Conservation (phyloP, 1,139 yeast species). For the Yamadazyma buinensis region DNA sequence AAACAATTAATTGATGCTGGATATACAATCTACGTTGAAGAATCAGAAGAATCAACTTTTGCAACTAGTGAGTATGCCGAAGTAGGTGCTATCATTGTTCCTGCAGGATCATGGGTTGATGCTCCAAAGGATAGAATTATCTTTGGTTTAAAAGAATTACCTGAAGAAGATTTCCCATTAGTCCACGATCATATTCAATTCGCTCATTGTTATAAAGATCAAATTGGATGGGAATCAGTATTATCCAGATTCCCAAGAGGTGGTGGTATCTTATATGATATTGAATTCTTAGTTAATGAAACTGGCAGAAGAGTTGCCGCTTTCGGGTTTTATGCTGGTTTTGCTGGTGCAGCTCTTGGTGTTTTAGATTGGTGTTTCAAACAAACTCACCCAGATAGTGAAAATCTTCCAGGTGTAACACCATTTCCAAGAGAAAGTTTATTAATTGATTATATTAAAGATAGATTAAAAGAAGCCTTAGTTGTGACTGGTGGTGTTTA, state of each 20-base stretch:
- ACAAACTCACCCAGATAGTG: slow-evolving; percentile 60
- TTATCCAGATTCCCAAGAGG: slow-evolving; percentile 86
- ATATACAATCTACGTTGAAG: slow-evolving; percentile 82
- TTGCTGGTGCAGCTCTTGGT: slow-evolving; percentile 98
- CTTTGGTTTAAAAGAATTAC: slow-evolving; percentile 90
- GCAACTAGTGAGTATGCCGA: slow-evolving; percentile 66
- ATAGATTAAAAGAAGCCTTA: slow-evolving; percentile 58
- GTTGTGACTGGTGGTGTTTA: slow-evolving; percentile 55
- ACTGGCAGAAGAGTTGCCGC: slow-evolving; percentile 98
- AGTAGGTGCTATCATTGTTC: slow-evolving; percentile 85
- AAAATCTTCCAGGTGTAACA: slow-evolving; percentile 68
- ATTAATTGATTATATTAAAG: slow-evolving; percentile 68
- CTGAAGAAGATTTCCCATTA: slow-evolving; percentile 91
- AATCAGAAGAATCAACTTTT: slow-evolving; percentile 79
- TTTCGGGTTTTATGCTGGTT: slow-evolving; percentile 96
- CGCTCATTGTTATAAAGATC: slow-evolving; percentile 97
- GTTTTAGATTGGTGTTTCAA: slow-evolving; percentile 92
- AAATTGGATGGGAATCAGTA: slow-evolving; percentile 95
- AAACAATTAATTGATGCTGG: slow-evolving; percentile 84
- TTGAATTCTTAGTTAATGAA: slow-evolving; percentile 90
- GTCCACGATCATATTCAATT: slow-evolving; percentile 95
- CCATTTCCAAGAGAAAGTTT: slow-evolving; percentile 81
- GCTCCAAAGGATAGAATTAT: slow-evolving; percentile 91
- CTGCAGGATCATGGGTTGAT: slow-evolving; percentile 84
- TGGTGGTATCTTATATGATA: slow-evolving; percentile 82